Base-by-base conservation (phyloP, 805 yeast genomes). In the Pichia manshurica region DNA sequence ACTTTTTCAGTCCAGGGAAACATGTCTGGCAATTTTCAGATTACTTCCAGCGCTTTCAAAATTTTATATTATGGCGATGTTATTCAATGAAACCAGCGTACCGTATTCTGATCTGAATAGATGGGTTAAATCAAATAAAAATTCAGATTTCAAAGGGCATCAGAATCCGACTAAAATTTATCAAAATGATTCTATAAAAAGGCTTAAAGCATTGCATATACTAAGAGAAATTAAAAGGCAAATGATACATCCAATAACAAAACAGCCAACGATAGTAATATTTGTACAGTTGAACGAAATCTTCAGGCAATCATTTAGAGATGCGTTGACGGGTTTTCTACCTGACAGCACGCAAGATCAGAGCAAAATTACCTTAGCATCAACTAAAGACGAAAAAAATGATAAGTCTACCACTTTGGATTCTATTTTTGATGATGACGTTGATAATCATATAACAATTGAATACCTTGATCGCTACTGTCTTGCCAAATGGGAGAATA, bases 21-120 rank as follows among this genome's bases (percentile, higher is more conserved):
- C 99, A 47, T 89, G 97, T 62, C 72, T 93, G 41, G 95, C 99
- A 2, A 82, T 93, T n/a, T 90, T 83, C 63, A 74, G 99, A 53
- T 71, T 93, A 50, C 72, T 93, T 16, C 96, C 99, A 0, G 81
- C 90, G 21, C 66, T 93, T 54, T 96, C 97, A 25, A 90, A 91
- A 62, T 84, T 87, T 64, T 83, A 84, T 58, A 81, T 91, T 43
- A 84, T 88, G 88, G 75, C 90, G 10, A 79, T 90, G 83, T 70
- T 95, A 17, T 93, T 87, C 66, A 79, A 82, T 57, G 93, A 87
- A 46, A 77, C 78, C 44, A 86, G 90, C 1, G 77, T 85, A 12
- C 76, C 83, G 5, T 67, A 82, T 17, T 70, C 78, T 23, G 87
- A 82, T 53, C 63, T 91, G 48, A 91, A 84, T 54, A 69, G 78